A percentile compares a stretch with the other conserved stretches of the same genome.
phyloP scores from a whole-genome alignment of 1,139 yeast genomes.

The Taphrina communis region DNA sequence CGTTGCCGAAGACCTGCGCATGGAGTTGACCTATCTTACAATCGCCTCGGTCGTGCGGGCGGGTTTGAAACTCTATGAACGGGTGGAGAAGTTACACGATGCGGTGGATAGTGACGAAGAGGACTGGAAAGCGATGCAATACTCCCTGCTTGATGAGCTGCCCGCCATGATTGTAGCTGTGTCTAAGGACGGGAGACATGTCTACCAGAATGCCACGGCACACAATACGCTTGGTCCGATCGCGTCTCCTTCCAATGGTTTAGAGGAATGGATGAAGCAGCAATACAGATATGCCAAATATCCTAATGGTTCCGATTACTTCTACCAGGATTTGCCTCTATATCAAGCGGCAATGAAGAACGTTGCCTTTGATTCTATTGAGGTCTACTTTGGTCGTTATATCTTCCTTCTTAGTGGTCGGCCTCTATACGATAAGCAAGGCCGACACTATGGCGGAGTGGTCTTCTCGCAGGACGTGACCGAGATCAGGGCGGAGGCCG shows the following conservation, averaged over 20 bases:
- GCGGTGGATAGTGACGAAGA: constrained; percentile 11
- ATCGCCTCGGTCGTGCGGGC: constrained; percentile 2
- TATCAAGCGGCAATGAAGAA: constrained; percentile 22
- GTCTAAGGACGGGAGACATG: constrained; percentile 30
- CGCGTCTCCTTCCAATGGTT: constrained; percentile 10
- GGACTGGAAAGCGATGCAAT: constrained; percentile 21
- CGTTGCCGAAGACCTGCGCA: neutral
- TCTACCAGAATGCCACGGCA: constrained; percentile 35
- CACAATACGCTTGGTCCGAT: constrained; percentile 31
- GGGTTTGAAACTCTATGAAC: neutral
- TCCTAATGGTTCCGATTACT: constrained; percentile 18
- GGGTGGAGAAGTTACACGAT: neutral
- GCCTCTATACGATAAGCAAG: constrained; percentile 28
- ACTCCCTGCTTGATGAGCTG: constrained; percentile 24
- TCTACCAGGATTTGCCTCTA: constrained; percentile 16
- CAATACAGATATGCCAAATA: constrained; percentile 27
- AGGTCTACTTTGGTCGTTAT: constrained; percentile 31
- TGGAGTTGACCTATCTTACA: constrained; percentile 16
- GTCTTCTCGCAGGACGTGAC: constrained; percentile 32
- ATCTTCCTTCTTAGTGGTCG: constrained; percentile 33
- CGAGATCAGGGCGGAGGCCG: constrained; percentile 27
- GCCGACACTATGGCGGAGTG: constrained; percentile 30
- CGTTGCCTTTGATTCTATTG: constrained; percentile 3
- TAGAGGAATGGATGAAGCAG: constrained; percentile 27
- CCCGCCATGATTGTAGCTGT: constrained; percentile 38